Evolutionary conservation across 768 basidiomycete species (phyloP).

Genomic region (Baorangia bicolor): DNA sequence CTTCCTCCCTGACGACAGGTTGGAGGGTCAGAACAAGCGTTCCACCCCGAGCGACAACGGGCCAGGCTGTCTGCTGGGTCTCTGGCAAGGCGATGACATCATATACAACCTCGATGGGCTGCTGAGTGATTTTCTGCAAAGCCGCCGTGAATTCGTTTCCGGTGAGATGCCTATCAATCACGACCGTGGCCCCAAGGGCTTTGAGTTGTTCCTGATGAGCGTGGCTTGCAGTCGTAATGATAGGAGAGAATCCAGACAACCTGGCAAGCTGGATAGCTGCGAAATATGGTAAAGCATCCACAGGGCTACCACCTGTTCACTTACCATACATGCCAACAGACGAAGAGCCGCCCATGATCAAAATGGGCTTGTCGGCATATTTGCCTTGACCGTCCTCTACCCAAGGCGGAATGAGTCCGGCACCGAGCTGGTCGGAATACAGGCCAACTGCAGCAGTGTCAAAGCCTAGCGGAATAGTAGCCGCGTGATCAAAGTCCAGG

Average conservation of each 20-base stretch:
- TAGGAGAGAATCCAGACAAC: slow-evolving; percentile 40
- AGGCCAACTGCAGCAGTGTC: slow-evolving; percentile 49
- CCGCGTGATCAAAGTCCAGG: slow-evolving; percentile 43
- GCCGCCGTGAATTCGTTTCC: slow-evolving; percentile 14
- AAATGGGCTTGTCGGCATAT: slow-evolving; percentile 41
- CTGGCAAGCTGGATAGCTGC: slow-evolving; percentile 41
- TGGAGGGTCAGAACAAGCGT: slow-evolving; percentile 30
- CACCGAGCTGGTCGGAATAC: slow-evolving; percentile 39
- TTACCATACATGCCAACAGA: slow-evolving; percentile 49
- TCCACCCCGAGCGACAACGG: slow-evolving; percentile 35
- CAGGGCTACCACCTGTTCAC: neutral
- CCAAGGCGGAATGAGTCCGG: slow-evolving; percentile 40
- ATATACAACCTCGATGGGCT: slow-evolving; percentile 21
- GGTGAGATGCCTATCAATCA: slow-evolving; percentile 34
- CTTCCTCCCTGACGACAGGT: slow-evolving; percentile 22
- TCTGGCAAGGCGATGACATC: slow-evolving; percentile 34
- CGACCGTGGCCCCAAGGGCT: slow-evolving; percentile 40
- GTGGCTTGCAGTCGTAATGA: slow-evolving; percentile 39
- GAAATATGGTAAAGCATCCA: slow-evolving; percentile 2
- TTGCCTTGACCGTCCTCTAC: slow-evolving; percentile 31
- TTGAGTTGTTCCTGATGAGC: slow-evolving; percentile 32
- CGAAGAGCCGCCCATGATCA: slow-evolving; percentile 49
- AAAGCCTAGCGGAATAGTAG: slow-evolving; percentile 47
- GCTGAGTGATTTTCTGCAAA: slow-evolving; percentile 26
- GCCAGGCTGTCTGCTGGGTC: slow-evolving; percentile 37